Base-by-base conservation (phyloP, 2,329 filamentous ascomycete genomes). In the Fusarium algeriense region DNA sequence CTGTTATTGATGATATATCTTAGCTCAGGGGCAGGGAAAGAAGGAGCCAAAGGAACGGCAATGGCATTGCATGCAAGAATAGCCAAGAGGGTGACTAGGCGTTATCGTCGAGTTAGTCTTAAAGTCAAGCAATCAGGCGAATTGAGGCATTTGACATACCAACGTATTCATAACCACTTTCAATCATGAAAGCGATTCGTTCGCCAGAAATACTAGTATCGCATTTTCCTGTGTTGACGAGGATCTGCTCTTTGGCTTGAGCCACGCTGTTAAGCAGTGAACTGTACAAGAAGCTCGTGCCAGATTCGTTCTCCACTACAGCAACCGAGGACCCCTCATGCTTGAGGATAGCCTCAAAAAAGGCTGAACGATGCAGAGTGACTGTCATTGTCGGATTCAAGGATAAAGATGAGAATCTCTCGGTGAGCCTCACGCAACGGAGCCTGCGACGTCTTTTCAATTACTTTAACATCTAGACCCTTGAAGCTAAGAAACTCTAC, bases 161-260 rank as follows among this genome's bases (percentile, higher is more conserved):
- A 84, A 98, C 92, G 89, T 98, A 98, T 83, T 98, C 94, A 84
- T 98, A 98, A 81, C 94, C 92, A 82, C 98, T 98, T 85, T 98
- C 95, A 46, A 97, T 91, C 67, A 99, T 83, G 81, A 98, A 97
- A 10, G 94, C 95, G 73, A 99, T 87, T 72, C 96, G 88, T 83
- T 97, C 90, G 56, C 95, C 95, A 28, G 63, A 66, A 7, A 66
- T 37, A 5, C 32, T 37, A 19, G 6, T 2, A 9, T 60, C 53
- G 5, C 34, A 17, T 12, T 15, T 52, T 0, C 30, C 46, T 1
- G 53, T 26, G 8, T 48, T 23, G 2, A 26, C 3, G 0, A 66
- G 13, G 0, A 66, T 4, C 4, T 52, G 14, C 2, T 66, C 30
- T 14, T 66, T 66, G 1, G 53, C 53, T 2, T 32, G 40, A 7